These are phyloP conservation scores for Ocimum tenuiflorum DNA, from an alignment of 257 asterid genomes.

Conservation along the genomic window DNA sequence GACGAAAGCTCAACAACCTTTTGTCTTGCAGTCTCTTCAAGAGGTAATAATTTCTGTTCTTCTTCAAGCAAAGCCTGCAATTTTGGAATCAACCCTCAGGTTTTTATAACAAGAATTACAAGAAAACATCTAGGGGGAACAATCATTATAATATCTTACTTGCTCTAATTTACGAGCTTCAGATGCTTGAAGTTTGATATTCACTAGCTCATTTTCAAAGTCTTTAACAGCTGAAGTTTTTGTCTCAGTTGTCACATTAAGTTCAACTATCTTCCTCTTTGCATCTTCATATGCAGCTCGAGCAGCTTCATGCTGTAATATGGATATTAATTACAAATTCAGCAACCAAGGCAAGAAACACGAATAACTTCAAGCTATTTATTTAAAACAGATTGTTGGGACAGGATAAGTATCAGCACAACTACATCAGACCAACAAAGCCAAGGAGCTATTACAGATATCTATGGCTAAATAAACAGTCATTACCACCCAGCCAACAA, in stretches of 20 bases:
- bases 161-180: conserved; percentile 65
- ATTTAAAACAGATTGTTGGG: too few species aligned
- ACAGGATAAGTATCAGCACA: too few species aligned
- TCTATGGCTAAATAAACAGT: background rate
- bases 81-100: conserved; percentile 2
- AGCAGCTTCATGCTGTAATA: conserved; percentile 74
- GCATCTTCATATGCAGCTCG: conserved; percentile 80
- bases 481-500: background rate
- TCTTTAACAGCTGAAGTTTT: conserved; percentile 40
- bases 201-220: conserved; percentile 44
- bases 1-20: conserved; percentile 78
- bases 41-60: conserved; percentile 61
- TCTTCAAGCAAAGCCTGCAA: conserved; percentile 57
- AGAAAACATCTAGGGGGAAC: conserved; percentile 2
- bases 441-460: background rate
- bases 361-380: too few species aligned
- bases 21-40: conserved; percentile 82
- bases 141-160: conserved; percentile 29
- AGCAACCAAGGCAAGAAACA: background rate
- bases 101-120: background rate
- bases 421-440: too few species aligned
- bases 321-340: background rate
- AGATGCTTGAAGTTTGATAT: conserved; percentile 45
- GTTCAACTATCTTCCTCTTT: conserved; percentile 59
- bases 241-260: conserved; percentile 43